Conservation (phyloP, 129 eudicot genomes). For the Chrysanthemum makinoi region DNA sequence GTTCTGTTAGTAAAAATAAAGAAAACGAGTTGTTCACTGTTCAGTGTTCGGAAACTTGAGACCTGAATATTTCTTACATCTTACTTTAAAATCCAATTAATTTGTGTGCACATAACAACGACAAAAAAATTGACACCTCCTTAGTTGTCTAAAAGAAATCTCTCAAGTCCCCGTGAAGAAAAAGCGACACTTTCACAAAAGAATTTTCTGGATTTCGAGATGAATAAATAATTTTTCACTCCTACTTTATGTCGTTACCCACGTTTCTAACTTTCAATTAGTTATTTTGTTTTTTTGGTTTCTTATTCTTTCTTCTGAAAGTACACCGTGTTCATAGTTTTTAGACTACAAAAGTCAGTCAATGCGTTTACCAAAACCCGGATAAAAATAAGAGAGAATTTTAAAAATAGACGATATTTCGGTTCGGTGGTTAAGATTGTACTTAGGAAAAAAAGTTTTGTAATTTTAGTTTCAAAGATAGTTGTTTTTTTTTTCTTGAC, state of each 20-base stretch:
- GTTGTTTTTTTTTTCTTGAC: neutral
- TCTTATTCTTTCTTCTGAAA: neutral
- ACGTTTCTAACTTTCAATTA: constrained; percentile 12
- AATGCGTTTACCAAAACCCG: neutral
- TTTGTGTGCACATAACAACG: neutral
- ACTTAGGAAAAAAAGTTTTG: neutral
- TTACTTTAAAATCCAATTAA: neutral
- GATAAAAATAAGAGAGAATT: neutral
- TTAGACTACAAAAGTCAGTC: neutral
- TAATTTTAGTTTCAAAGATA: no score
- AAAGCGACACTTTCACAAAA: neutral
- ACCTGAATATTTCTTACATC: neutral
- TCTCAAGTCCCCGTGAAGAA: neutral
- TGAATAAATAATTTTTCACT: neutral
- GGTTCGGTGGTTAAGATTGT: no score
- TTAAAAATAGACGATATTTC: no score
- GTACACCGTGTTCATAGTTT: neutral
- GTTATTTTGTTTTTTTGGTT: neutral
- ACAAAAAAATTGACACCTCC: neutral
- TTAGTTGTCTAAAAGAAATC: neutral
- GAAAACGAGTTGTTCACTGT: no score
- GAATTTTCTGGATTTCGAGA: no score
- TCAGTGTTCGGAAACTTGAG: neutral
- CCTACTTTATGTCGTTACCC: constrained; percentile 9
- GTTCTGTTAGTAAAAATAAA: no score